These are phyloP conservation scores for Eucalyptus virginea DNA, from an alignment of 345 rosid genomes.

Conservation along the genomic window DNA sequence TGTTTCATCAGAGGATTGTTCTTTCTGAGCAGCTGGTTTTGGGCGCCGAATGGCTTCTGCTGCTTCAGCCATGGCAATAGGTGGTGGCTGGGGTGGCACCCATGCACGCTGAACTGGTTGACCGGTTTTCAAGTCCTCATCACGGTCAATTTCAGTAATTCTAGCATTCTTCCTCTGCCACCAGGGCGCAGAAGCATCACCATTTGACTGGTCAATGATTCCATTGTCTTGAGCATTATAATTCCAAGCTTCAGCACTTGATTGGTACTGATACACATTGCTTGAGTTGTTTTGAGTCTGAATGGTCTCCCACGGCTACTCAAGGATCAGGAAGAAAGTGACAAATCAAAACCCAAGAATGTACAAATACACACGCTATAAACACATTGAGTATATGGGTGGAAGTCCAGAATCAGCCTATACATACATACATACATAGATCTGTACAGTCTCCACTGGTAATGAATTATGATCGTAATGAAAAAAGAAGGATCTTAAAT, in stretches of 20 bases:
- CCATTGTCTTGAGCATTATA: conserved; percentile 26
- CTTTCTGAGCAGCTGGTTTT: conserved; percentile 43
- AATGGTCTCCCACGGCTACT: conserved; percentile 74
- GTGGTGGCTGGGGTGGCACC: conserved; percentile 97
- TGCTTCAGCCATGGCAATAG: conserved; percentile 86
- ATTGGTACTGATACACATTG: conserved; percentile 19
- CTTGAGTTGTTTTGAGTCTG: conserved; percentile 32
- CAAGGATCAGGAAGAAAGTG: background rate
- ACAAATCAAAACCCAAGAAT: background rate
- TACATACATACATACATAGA: background rate
- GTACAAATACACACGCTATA: background rate
- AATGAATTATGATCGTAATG: background rate
- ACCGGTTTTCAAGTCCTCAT: conserved; percentile 23
- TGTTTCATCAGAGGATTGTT: conserved; percentile 30
- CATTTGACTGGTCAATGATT: conserved; percentile 14
- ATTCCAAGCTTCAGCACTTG: conserved; percentile 19
- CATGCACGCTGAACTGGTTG: conserved; percentile 55
- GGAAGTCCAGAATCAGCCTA: background rate
- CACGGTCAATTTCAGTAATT: conserved; percentile 53
- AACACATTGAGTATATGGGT: background rate
- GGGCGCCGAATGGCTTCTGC: conserved; percentile 93
- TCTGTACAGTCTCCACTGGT: background rate
- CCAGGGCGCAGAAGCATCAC: conserved; percentile 36
- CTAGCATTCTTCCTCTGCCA: conserved; percentile 67
- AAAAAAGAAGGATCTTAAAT: background rate